These are phyloP conservation scores for Penicillium sp. DNA, from an alignment of 2,329 filamentous ascomycete species.

Conservation along the genomic window DNA sequence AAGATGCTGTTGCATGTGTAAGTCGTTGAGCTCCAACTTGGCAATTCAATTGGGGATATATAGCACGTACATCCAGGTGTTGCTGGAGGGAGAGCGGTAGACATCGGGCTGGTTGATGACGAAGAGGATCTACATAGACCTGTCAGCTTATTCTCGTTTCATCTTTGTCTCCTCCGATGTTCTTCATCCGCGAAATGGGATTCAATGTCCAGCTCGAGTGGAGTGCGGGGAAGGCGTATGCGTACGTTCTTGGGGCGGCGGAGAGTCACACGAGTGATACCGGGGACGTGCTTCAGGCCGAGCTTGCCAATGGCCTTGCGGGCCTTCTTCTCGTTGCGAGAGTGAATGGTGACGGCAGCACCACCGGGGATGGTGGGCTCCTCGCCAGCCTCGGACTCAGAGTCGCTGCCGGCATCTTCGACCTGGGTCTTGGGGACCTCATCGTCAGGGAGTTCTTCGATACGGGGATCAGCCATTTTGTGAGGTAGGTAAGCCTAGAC, in stretches of 20 bases:
- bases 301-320: slow-evolving; percentile 99
- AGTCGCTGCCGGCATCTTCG: slow-evolving; percentile 66
- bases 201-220: slow-evolving; percentile 17
- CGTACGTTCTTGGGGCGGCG: slow-evolving; percentile 98
- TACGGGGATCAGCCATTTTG: slow-evolving; percentile 94
- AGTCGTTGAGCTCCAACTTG: slow-evolving; percentile 21
- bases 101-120: slow-evolving; percentile 99
- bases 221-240: slow-evolving; percentile 22
- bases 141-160: slow-evolving; percentile 25
- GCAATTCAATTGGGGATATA: not conserved
- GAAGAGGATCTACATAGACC: slow-evolving; percentile 79
- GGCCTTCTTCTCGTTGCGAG: slow-evolving; percentile 99
- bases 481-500: slow-evolving; percentile 31
- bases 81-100: slow-evolving; percentile 98
- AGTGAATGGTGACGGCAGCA: slow-evolving; percentile 89
- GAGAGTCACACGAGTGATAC: slow-evolving; percentile 97
- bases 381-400: slow-evolving; percentile 57
- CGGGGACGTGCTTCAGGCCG: slow-evolving; percentile 91
- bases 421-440: slow-evolving; percentile 83
- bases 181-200: not conserved
- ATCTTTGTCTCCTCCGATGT: not conserved
- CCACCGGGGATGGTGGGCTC: slow-evolving; percentile 77
- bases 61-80: slow-evolving; percentile 93
- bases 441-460: slow-evolving; percentile 94
- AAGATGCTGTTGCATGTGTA: slow-evolving; percentile 73